Evolutionary conservation across 495 filamentous ascomycete genomes (phyloP), one percentile per base, ranked within the genome.

Genomic region (Lasiosphaeriaceae sp.): DNA sequence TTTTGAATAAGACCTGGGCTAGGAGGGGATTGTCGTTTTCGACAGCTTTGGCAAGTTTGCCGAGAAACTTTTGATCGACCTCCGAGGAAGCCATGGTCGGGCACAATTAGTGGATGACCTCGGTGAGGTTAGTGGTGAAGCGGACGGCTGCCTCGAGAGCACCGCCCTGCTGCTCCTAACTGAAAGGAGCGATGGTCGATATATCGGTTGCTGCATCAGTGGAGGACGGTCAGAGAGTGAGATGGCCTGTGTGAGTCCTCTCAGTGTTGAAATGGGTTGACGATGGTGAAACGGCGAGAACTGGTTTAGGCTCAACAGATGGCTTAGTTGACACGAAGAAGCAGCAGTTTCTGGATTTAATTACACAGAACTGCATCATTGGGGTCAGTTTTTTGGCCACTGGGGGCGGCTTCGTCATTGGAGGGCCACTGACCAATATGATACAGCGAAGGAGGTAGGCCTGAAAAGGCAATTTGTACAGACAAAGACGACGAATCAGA

Each of bases 21-120:
- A 97, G 83, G 4, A 89, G 77, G 11, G 88, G 84, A 65, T 90
- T 91, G 61, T 87, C 82, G 44, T 78, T 71, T 61, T 83, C 80
- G 58, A 86, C 91, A 35, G 80, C 76, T 70, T 84, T 87, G 60
- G 94, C 93, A 62, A 95, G 87, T 63, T 83, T 83, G 70, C 90
- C 91, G 62, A 98, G 80, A 73, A 92, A 96, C 75, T 97, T 97
- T 76, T 96, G 91, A 71, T 97, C 94, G 45, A 97, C 89, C 71
- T 96, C 91, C 47, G 90, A 92, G 69, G 90, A 92, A 71, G 95
- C 93, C 94, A 97, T 97, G 56, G 22, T 47, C 17, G 22, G 37
- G 2, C 39, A 16, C 4, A 9, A 9, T 9, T 9, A 31, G 26
- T 31, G 26, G 26, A 3, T 4, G 26, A 31, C 26, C 26, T 31